phyloP scores from a whole-genome alignment of 2,329 filamentous ascomycete species.

The Xylariaceae sp. region DNA sequence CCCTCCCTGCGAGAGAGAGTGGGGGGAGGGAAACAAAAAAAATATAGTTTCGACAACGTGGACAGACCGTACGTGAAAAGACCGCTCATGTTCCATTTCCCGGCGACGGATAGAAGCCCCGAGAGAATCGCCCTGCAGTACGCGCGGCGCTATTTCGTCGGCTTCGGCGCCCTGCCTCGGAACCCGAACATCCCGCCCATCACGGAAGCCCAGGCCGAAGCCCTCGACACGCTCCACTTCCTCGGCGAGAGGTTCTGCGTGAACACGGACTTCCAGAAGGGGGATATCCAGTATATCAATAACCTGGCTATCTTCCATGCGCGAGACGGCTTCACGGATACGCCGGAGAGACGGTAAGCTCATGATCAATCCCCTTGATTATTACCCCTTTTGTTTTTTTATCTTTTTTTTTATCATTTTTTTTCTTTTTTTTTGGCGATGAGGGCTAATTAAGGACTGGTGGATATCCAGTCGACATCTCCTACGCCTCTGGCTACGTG shows the following conservation, averaged over 20 bases:
- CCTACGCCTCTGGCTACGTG: conserved; percentile 45
- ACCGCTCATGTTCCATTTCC: conserved; percentile 53
- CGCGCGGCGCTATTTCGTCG: conserved; percentile 52
- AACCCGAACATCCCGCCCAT: conserved; percentile 50
- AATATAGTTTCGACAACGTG: conserved; percentile 34
- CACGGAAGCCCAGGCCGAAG: conserved; percentile 48
- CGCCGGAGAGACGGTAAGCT: conserved; percentile 39
- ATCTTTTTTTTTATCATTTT: too few species aligned
- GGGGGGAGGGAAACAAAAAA: too few species aligned
- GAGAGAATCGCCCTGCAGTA: conserved; percentile 57
- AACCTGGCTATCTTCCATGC: conserved; percentile 51
- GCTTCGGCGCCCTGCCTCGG: conserved; percentile 51
- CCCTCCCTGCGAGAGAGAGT: too few species aligned
- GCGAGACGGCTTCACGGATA: conserved; percentile 44
- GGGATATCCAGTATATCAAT: conserved; percentile 51
- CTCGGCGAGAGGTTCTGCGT: conserved; percentile 42
- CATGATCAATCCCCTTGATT: background rate
- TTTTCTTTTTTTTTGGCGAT: background rate
- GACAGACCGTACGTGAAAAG: conserved; percentile 41
- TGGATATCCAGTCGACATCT: conserved; percentile 39
- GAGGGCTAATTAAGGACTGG: background rate
- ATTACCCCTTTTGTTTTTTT: too few species aligned
- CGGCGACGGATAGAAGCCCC: conserved; percentile 38
- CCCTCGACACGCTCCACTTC: conserved; percentile 47
- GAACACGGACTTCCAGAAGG: conserved; percentile 42